Evolutionary conservation across 805 yeast genomes (phyloP).

Genomic region (Candida takata): DNA sequence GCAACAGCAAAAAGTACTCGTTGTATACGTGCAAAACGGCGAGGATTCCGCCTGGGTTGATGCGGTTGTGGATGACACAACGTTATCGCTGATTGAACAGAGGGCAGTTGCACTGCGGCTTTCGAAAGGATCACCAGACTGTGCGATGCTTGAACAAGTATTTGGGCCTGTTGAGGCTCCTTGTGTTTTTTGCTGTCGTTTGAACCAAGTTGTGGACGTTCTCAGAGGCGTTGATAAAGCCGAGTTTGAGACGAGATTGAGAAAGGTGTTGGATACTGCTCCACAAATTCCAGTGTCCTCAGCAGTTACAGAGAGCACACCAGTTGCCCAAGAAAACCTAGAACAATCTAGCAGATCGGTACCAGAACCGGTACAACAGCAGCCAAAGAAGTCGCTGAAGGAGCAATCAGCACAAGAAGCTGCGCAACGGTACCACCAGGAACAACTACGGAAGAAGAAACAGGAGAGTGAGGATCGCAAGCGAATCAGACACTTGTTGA

Average conservation of each 20-base stretch:
- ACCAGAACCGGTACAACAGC: no score
- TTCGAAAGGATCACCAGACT: slow-evolving; percentile 35
- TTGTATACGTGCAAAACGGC: slow-evolving; percentile 30
- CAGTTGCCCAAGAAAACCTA: no score
- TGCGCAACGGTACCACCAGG: slow-evolving; percentile 32
- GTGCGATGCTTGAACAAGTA: slow-evolving; percentile 43
- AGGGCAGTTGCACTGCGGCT: slow-evolving; percentile 38
- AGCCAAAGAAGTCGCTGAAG: slow-evolving; percentile 20
- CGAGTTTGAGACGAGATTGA: slow-evolving; percentile 24
- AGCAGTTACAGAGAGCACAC: slow-evolving; percentile 3
- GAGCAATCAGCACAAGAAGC: slow-evolving; percentile 36
- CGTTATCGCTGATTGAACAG: slow-evolving; percentile 13
- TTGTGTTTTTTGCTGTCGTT: slow-evolving; percentile 46
- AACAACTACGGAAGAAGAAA: slow-evolving; percentile 28
- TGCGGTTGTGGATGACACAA: slow-evolving; percentile 6
- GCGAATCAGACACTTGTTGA: slow-evolving; percentile 45
- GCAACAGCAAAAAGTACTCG: slow-evolving; percentile 29
- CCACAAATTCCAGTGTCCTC: slow-evolving; percentile 4
- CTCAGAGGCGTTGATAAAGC: slow-evolving; percentile 29
- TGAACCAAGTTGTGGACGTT: slow-evolving; percentile 39
- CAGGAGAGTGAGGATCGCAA: slow-evolving; percentile 44
- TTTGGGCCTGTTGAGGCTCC: slow-evolving; percentile 48
- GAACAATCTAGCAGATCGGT: no score
- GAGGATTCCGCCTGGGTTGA: slow-evolving; percentile 20
- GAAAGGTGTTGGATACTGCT: slow-evolving; percentile 9